Percentiles rank a stretch among this genome's conserved stretches.
Evolutionary conservation across 2,329 filamentous ascomycete genomes (phyloP).

Genomic region (Phialocephala subalpina): DNA sequence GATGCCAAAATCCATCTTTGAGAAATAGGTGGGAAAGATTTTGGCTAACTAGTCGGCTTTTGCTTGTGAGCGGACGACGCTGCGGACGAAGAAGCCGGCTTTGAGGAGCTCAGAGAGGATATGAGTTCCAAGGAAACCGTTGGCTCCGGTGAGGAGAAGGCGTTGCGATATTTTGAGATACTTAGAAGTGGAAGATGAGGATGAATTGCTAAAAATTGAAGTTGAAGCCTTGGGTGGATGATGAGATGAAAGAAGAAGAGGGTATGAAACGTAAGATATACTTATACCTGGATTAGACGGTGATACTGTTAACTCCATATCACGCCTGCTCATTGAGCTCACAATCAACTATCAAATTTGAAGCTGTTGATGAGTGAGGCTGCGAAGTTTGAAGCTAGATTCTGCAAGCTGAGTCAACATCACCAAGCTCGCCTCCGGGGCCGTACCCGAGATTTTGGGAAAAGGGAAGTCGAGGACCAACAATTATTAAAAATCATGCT

Average conservation of each 20-base stretch:
- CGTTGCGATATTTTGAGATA: constrained; percentile 37
- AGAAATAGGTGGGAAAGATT: constrained; percentile 42
- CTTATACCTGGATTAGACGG: not conserved
- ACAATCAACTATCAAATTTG: not conserved
- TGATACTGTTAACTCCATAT: constrained; percentile 5
- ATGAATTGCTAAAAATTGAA: not conserved
- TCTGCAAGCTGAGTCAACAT: not conserved
- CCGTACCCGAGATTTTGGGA: not conserved
- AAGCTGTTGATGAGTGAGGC: not conserved
- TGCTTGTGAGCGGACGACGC: constrained; percentile 37
- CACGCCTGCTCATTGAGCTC: not conserved
- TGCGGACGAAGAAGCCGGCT: constrained; percentile 37
- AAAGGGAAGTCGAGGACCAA: not conserved
- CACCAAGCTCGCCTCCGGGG: not conserved
- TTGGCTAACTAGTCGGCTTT: constrained; percentile 38
- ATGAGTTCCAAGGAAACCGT: constrained; percentile 42
- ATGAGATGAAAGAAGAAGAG: not conserved
- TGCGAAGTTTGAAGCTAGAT: not conserved
- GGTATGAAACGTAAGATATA: not conserved
- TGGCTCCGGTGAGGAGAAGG: constrained; percentile 43
- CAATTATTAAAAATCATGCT: not conserved
- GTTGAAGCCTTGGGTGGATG: not conserved
- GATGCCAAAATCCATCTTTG: constrained; percentile 41
- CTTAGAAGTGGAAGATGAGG: not conserved
- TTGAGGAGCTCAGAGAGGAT: constrained; percentile 40